Percentiles rank a stretch among this genome's conserved stretches.
These are phyloP conservation scores for Fragilariopsis cylindrus DNA, from an alignment of 108 stramenopile genomes.

Conservation along the genomic window DNA sequence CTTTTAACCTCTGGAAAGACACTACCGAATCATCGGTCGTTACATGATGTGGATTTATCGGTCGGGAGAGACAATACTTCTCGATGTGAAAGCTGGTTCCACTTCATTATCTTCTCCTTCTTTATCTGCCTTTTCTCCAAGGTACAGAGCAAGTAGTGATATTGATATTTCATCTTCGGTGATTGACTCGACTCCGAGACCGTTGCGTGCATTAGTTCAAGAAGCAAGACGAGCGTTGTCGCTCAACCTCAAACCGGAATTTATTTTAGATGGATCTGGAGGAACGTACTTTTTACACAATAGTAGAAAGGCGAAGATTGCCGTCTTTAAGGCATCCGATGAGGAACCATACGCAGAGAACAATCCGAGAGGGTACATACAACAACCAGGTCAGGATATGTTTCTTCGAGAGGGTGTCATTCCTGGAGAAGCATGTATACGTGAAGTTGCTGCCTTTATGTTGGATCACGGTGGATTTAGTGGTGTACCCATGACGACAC, in stretches of 20 bases:
- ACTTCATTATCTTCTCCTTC: constrained; percentile 21
- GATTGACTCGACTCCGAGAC: constrained; percentile 58
- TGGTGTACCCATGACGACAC: constrained; percentile 94
- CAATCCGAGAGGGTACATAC: constrained; percentile 91
- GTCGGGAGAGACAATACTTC: constrained; percentile 76
- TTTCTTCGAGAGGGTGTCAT: constrained; percentile 84
- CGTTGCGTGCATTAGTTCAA: constrained; percentile 57
- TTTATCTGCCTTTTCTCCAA: constrained; percentile 39
- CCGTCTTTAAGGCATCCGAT: constrained; percentile 97
- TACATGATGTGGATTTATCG: constrained; percentile 87
- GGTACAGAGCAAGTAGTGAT: constrained; percentile 48
- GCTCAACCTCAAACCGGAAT: constrained; percentile 82
- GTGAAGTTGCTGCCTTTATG: constrained; percentile 97
- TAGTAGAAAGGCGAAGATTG: constrained; percentile 78
- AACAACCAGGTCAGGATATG: constrained; percentile 34
- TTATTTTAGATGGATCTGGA: constrained; percentile 93
- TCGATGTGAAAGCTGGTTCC: constrained; percentile 59
- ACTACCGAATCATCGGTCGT: constrained; percentile 79
- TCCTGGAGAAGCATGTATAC: constrained; percentile 94
- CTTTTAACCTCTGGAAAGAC: constrained; percentile 62
- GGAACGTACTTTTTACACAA: constrained; percentile 96
- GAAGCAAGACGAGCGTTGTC: constrained; percentile 66
- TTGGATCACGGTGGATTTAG: constrained; percentile 86
- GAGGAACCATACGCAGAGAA: constrained; percentile 98
- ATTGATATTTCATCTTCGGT: constrained; percentile 71